Base-by-base conservation (phyloP, 768 basidiomycete species). In the Gymnopilus junonius region DNA sequence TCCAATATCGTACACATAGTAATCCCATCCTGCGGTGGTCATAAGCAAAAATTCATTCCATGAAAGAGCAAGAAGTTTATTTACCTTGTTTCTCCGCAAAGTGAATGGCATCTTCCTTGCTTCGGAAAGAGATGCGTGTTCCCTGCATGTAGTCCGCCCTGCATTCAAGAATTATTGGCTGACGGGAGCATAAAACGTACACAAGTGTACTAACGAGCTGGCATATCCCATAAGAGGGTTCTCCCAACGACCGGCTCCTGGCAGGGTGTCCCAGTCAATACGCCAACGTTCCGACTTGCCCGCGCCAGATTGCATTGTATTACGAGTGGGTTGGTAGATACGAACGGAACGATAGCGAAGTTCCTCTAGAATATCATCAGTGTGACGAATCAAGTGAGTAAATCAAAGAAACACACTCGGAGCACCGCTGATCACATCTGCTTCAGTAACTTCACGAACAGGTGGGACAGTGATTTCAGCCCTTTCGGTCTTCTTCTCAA, bases 221-320 rank as follows among this genome's bases (percentile, higher is more conserved):
- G 95, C 96, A 83, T 86, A 99, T 45, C 97, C 97, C 94, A 99
- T 99, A 67, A 99, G 75, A 4, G 94, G 94, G 73, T 99, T 99
- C 83, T 98, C 95, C 97, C 97, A 99, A 55, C 97, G 85, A 12
- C 93, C 95, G 29, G 85, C 89, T 34, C 96, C 94, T 61, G 86
- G 87, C n/a, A 98, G 80, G 60, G 88, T 88, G 70, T 99, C 97
- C 82, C 90, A 99, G 76, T 99, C 97, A 71, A 99, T 87, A 66
- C 94, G 83, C 97, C 97, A 99, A 69, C 91, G 88, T 67, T 91
- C 85, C 11, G 87, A 86, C 77, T 95, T 95, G 56, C 87, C 89
- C 42, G 88, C 84, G 53, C 94, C 97, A 58, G 94, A 95, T 77
- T 98, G 95, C 88, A 97, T 98, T 3, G 96, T 96, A 68, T 94